Evolutionary conservation across 129 eudicot genomes (phyloP).

Genomic region (Tanacetum coccineum): DNA sequence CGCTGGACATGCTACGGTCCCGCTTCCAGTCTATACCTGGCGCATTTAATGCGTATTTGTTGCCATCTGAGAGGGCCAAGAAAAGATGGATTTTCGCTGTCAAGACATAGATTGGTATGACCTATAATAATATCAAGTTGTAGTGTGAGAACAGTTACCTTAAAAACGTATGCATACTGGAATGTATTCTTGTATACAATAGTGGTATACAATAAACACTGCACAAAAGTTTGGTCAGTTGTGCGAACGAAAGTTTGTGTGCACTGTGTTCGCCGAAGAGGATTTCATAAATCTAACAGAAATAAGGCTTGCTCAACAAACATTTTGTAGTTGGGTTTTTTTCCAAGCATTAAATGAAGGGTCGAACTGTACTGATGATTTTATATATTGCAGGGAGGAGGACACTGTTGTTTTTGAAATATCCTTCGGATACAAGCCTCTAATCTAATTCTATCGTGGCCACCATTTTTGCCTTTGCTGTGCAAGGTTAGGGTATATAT

Average conservation of each 20-base stretch:
- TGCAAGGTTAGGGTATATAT: conserved; percentile 62
- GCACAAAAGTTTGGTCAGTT: conserved; percentile 94
- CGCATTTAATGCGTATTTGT: conserved; percentile 80
- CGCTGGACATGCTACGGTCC: conserved; percentile 87
- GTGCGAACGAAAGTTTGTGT: conserved; percentile 94
- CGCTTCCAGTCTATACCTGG: conserved; percentile 93
- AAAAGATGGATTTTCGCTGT: conserved; percentile 69
- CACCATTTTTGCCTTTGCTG: conserved; percentile 95
- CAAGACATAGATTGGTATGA: conserved; percentile 92
- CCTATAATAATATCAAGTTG: conserved; percentile 2
- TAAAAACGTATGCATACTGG: conserved; percentile 15
- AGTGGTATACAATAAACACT: conserved; percentile 68
- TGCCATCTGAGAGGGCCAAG: conserved; percentile 71
- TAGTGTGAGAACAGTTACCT: conserved; percentile 5
- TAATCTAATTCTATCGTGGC: conserved; percentile 94
- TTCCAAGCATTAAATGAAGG: background rate
- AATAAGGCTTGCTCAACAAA: conserved; percentile 36
- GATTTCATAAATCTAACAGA: conserved; percentile 98
- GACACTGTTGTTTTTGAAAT: conserved; percentile 89
- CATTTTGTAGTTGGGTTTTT: conserved; percentile 17
- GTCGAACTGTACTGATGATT: conserved; percentile 20
- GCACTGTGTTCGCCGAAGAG: conserved; percentile 92
- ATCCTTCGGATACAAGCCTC: conserved; percentile 86
- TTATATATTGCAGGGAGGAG: conserved; percentile 82
- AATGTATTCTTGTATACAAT: conserved; percentile 12